Evolutionary conservation across 2,329 filamentous ascomycete species (phyloP).

Genomic region (Dothideomycetidae sp.): DNA sequence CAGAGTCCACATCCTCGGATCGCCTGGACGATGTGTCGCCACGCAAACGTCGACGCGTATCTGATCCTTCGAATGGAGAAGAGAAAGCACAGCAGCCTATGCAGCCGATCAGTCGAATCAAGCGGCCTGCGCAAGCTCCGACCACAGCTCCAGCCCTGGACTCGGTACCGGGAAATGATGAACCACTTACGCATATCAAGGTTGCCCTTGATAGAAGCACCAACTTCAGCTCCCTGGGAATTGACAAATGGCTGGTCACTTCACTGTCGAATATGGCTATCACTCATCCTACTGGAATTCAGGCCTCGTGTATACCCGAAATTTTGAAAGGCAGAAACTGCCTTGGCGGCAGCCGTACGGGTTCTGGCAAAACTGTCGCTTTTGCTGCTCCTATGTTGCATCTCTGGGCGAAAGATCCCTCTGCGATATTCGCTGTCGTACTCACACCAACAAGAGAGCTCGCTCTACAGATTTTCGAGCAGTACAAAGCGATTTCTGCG

Average conservation of each 20-base stretch:
- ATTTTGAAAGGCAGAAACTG: conserved; percentile 85
- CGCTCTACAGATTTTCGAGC: conserved; percentile 89
- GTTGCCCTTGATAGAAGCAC: conserved; percentile 49
- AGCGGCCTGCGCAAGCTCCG: too few species aligned
- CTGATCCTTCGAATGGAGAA: neutral
- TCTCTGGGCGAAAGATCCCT: conserved; percentile 82
- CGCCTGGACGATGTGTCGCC: neutral
- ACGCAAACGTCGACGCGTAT: neutral
- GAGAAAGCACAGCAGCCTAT: neutral
- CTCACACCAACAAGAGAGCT: conserved; percentile 85
- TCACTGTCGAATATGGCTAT: conserved; percentile 70
- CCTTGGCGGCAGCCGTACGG: conserved; percentile 86
- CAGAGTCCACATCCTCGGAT: neutral
- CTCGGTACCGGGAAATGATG: neutral
- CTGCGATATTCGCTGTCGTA: conserved; percentile 78
- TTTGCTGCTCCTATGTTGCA: conserved; percentile 92
- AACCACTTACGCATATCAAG: conserved; percentile 11
- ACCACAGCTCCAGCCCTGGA: neutral
- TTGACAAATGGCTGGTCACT: conserved; percentile 65
- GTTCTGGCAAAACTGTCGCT: conserved; percentile 93
- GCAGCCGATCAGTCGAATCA: neutral
- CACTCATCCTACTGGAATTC: conserved; percentile 77
- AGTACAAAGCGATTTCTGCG: conserved; percentile 83
- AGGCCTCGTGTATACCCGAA: conserved; percentile 81
- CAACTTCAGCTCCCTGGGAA: conserved; percentile 49